A percentile compares a stretch with the other conserved stretches of the same genome.
Conservation (phyloP, 306 rosid species). For the Lagenaria siceraria region DNA sequence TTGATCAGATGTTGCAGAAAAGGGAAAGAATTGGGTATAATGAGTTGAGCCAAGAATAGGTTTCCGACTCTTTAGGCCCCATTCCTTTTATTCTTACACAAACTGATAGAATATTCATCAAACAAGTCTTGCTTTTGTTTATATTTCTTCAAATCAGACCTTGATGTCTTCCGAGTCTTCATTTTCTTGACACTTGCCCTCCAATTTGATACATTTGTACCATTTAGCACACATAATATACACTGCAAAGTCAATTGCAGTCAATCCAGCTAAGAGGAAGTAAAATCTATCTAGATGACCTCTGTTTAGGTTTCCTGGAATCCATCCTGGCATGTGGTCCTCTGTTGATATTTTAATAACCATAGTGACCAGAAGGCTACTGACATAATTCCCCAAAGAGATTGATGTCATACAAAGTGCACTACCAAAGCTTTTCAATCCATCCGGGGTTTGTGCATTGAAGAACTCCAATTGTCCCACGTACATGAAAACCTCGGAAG, state of each 20-base stretch:
- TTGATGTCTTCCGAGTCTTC: constrained; percentile 21
- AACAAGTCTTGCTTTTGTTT: constrained; percentile 8
- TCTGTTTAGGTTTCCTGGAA: constrained; percentile 91
- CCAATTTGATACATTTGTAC: constrained; percentile 78
- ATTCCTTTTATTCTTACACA: constrained; percentile 40
- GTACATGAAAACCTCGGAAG: constrained; percentile 98
- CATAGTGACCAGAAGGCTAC: constrained; percentile 78
- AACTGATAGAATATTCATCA: constrained; percentile 21
- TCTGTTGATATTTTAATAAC: constrained; percentile 91
- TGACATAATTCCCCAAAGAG: constrained; percentile 91
- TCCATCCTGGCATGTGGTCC: constrained; percentile 95
- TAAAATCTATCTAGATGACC: constrained; percentile 89
- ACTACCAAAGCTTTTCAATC: constrained; percentile 94
- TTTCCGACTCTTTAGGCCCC: constrained; percentile 12
- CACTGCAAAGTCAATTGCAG: constrained; percentile 56
- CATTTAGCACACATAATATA: constrained; percentile 75
- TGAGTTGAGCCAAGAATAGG: constrained; percentile 1
- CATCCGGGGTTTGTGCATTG: constrained; percentile 96
- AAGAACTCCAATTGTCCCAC: constrained; percentile 95
- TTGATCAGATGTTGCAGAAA: constrained; percentile 3
- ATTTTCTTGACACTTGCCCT: constrained; percentile 35
- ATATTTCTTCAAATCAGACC: constrained; percentile 27
- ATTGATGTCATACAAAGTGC: constrained; percentile 97
- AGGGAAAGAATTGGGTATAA: not conserved
- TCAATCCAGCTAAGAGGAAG: constrained; percentile 89